phyloP scores from a whole-genome alignment of 495 filamentous ascomycete genomes.

The Neurospora sp. region DNA sequence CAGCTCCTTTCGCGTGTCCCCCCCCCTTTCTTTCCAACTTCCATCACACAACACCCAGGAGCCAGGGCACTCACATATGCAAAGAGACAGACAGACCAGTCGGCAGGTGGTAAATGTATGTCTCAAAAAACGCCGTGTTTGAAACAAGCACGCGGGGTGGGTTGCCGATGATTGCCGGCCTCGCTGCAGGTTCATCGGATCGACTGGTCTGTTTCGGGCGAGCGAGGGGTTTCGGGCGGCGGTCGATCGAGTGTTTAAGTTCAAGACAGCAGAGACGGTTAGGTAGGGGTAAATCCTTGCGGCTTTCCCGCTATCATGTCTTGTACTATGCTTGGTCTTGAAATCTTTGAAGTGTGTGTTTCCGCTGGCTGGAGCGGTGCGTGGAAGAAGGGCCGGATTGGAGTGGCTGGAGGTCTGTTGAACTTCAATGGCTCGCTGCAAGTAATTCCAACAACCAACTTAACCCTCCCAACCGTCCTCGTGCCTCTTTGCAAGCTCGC shows the following conservation, averaged over 20 bases:
- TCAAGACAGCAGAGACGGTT: neutral
- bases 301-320: neutral
- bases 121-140: neutral
- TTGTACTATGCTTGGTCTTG: neutral
- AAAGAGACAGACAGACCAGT: neutral
- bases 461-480: too few relatives aligned
- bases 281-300: neutral
- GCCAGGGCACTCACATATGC: neutral
- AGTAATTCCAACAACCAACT: too few relatives aligned
- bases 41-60: neutral
- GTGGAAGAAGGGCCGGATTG: neutral
- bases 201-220: neutral
- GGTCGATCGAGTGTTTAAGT: neutral
- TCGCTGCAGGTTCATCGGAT: constrained; percentile 6
- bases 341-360: neutral
- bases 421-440: neutral
- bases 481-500: too few relatives aligned
- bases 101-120: neutral
- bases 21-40: neutral
- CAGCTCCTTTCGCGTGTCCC: neutral
- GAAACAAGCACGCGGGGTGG: neutral
- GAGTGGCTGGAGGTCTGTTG: neutral
- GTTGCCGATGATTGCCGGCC: constrained; percentile 4
- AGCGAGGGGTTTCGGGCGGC: neutral
- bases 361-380: too few relatives aligned